Percentiles rank a stretch among this genome's conserved stretches.
phyloP scores from a whole-genome alignment of 2,329 filamentous ascomycete species.

The Colletotrichum siamense region DNA sequence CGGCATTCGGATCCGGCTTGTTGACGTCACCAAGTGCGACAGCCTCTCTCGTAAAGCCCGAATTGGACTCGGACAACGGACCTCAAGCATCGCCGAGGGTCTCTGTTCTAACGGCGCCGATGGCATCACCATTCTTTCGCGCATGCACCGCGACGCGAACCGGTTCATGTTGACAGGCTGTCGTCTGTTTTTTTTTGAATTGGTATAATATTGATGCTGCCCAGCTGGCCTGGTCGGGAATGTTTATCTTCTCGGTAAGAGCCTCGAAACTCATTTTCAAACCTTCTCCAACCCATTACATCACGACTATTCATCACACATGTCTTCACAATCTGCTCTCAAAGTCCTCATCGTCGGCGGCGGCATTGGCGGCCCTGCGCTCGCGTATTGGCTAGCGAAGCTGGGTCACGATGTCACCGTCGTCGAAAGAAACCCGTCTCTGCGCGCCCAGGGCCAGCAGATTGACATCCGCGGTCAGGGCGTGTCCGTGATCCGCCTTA shows the following conservation, averaged over 20 bases:
- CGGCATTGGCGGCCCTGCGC: conserved; percentile 48
- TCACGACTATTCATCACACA: not conserved
- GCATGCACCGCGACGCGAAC: not conserved
- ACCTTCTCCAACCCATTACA: not conserved
- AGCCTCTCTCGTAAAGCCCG: not conserved
- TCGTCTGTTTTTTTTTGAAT: not conserved
- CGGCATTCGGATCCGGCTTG: not conserved
- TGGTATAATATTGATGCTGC: not conserved
- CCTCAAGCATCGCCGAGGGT: not conserved
- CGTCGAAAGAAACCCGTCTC: conserved; percentile 42
- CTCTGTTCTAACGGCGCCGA: not conserved
- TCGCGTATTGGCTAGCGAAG: conserved; percentile 46
- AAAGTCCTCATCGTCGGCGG: conserved; percentile 55
- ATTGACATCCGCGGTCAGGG: conserved; percentile 51
- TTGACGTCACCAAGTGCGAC: conserved; percentile 7
- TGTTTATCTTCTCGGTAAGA: not conserved
- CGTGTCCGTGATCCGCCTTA: conserved; percentile 39
- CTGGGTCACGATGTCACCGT: conserved; percentile 44
- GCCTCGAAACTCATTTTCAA: not conserved
- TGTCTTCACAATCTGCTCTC: conserved; percentile 37
- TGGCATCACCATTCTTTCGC: not conserved
- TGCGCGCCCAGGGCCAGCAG: conserved; percentile 48
- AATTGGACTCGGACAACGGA: conserved; percentile 1
- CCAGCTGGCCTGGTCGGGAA: not conserved
- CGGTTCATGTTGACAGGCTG: not conserved